A percentile compares a stretch with the other conserved stretches of the same genome.
Evolutionary conservation across 2,329 filamentous ascomycete genomes (phyloP).

Genomic region (Emericellopsis cladophorae): DNA sequence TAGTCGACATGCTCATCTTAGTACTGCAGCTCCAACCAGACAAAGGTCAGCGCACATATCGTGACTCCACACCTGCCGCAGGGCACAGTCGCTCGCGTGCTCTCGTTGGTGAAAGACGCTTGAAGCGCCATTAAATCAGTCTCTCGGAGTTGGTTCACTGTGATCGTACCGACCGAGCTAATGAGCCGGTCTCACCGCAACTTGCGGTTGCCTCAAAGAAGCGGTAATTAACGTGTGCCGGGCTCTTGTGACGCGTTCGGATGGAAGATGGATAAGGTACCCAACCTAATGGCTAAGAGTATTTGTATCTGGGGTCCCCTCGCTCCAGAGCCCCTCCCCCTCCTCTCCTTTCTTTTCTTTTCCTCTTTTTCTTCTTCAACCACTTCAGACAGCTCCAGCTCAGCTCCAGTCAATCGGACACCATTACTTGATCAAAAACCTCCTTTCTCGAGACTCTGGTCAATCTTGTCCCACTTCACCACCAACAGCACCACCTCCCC

Average conservation of each 20-base stretch:
- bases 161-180: neutral
- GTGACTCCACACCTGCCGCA: conserved; percentile 1
- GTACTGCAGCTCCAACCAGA: neutral
- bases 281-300: neutral
- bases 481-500: conserved; percentile 1
- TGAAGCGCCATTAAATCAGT: neutral
- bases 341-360: neutral
- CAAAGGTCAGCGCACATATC: neutral
- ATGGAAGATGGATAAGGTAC: no score
- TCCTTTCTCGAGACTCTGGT: neutral
- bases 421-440: neutral
- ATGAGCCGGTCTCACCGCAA: no score
- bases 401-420: neutral
- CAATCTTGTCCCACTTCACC: neutral
- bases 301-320: neutral
- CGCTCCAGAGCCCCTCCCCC: neutral
- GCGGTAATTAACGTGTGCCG: no score
- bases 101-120: neutral
- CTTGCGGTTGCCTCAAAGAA: no score
- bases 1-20: neutral
- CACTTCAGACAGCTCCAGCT: neutral
- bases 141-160: neutral
- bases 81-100: neutral
- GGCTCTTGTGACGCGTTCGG: no score
- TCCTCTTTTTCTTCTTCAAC: neutral